Base-by-base conservation (phyloP, 305 asterid genomes). In the Lippia alba region DNA sequence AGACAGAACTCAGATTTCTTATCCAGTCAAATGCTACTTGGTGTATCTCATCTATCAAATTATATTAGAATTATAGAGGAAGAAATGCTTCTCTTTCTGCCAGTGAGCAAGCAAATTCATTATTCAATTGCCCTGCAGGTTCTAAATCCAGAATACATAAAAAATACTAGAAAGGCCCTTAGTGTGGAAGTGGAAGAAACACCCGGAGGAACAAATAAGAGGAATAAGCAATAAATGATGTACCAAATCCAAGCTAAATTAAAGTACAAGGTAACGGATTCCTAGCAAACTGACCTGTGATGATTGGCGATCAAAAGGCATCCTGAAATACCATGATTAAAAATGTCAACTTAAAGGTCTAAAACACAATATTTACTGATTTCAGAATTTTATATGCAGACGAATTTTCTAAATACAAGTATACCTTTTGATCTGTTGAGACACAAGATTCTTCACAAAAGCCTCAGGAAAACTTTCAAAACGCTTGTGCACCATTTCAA, bases 391-490 rank as follows among this genome's bases (percentile, higher is more conserved):
- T 64, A 66, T 36, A 57, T 56, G 55, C 66, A 72, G 45, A 69
- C 18, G 15, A 73, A 30, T 62, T 46, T 71, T 40, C 61, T 51
- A 66, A 59, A 65, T 34, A 73, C 63, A 88, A 59, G 61, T 44
- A 73, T 65, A 88, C 97, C 94, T 82, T 86, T 81, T 90, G 49
- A 82, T 80, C 82, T 72, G 79, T 40, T 85, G 82, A 67, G 98
- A 90, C 45, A 86, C 96, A 54, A 94, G 96, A 74, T 83, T 90
- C 76, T 86, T 85, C 81, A 81, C 94, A 80, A 94, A 94, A 64
- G 97, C 99, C 76, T 87, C 90, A 15, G 99, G 99, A 78, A 94
- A 94, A 89, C 92, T 94, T 84, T 92, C 97, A 78, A 94, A 94
- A 60, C 99, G 93, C 81, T 89, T 86, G 80, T 91, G 97, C 73